Percentiles rank a stretch among this genome's conserved stretches.
These are phyloP conservation scores for Pelargonium myrrhifolium DNA, from an alignment of 441 rosid genomes.

Conservation along the genomic window DNA sequence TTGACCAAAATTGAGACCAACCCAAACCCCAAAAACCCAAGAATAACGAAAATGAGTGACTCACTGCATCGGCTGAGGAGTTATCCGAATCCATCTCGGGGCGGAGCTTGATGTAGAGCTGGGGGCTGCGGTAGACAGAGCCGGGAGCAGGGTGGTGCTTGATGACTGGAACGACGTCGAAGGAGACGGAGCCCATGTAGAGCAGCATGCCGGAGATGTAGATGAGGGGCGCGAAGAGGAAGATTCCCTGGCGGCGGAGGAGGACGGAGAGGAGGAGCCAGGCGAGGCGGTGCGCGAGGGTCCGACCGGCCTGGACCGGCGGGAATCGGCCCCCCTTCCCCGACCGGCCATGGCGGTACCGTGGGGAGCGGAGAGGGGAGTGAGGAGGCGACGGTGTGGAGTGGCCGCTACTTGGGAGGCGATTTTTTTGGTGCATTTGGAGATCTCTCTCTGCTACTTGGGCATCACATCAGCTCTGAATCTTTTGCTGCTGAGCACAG, in stretches of 20 bases:
- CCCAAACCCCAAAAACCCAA: conserved; percentile 3
- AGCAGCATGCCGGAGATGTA: conserved; percentile 89
- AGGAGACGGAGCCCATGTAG: conserved; percentile 79
- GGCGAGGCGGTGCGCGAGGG: conserved; percentile 65
- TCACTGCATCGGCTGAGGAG: conserved; percentile 80
- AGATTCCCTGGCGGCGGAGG: conserved; percentile 84
- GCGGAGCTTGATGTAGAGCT: conserved; percentile 67
- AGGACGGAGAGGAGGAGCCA: conserved; percentile 78
- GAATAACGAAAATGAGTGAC: conserved; percentile 14
- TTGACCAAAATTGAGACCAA: conserved; percentile 6
- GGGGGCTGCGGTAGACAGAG: conserved; percentile 83
- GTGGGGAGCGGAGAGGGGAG: conserved; percentile 87
- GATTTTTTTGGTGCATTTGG: conserved; percentile 69
- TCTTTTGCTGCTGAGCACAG: too few species aligned
- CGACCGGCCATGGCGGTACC: conserved; percentile 58
- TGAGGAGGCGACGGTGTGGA: conserved; percentile 83
- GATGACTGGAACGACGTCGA: conserved; percentile 61
- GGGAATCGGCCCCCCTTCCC: conserved; percentile 42
- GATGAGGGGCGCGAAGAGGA: conserved; percentile 77
- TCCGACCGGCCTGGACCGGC: conserved; percentile 42
- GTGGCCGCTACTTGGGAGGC: conserved; percentile 87
- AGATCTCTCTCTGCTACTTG: background rate
- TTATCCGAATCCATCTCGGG: conserved; percentile 85
- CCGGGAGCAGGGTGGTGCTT: conserved; percentile 63
- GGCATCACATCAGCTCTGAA: background rate